Percentiles rank a stretch among this genome's conserved stretches.
Evolutionary conservation across 164 flowering plant genomes (phyloP).

Genomic region (Chimonanthus praecox): DNA sequence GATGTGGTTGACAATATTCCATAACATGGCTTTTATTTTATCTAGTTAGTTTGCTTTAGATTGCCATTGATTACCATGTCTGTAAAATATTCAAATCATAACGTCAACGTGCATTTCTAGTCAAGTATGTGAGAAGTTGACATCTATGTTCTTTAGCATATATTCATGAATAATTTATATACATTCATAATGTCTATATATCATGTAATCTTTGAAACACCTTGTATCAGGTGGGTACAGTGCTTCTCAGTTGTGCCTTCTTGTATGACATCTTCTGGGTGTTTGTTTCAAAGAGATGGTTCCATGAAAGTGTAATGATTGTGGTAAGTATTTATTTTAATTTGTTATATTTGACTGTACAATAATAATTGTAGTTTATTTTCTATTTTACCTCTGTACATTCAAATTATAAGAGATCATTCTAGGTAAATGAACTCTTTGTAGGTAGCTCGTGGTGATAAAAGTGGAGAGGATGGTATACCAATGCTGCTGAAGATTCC

Average conservation of each 20-base stretch:
- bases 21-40: background rate
- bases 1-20: background rate
- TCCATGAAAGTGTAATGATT: slow-evolving; percentile 97
- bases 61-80: background rate
- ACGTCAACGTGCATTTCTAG: too few relatives aligned
- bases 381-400: background rate
- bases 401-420: background rate
- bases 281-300: slow-evolving; percentile 73
- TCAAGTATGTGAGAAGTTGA: too few relatives aligned
- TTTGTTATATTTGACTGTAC: too few relatives aligned
- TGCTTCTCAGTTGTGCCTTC: slow-evolving; percentile 94
- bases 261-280: slow-evolving; percentile 98
- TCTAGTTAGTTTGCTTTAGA: background rate
- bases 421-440: slow-evolving; percentile 4
- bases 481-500: slow-evolving; percentile 98
- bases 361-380: background rate
- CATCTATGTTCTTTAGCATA: too few relatives aligned
- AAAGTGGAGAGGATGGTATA: slow-evolving; percentile 93
- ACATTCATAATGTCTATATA: background rate
- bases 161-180: too few relatives aligned
- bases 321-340: slow-evolving; percentile 52
- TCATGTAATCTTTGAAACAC: background rate
- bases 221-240: slow-evolving; percentile 77
- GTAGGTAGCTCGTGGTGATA: slow-evolving; percentile 98
- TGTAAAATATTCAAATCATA: background rate